Conservation (phyloP, 192 early-diverging fungal genomes). For the Phlyctochytrium arcticum region DNA sequence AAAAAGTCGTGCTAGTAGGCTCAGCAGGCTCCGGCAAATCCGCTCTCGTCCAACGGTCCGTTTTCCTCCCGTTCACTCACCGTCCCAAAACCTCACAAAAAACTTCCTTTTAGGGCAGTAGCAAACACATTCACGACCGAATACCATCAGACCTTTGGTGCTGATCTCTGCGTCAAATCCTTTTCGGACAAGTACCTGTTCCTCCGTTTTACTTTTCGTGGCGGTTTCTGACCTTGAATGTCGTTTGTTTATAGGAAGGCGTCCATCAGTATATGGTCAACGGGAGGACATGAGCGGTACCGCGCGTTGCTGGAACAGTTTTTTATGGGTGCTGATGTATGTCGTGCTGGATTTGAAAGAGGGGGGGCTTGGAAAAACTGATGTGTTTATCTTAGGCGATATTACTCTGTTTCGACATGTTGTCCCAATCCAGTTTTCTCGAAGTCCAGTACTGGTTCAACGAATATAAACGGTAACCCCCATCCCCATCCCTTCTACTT, state of each 20-base stretch:
- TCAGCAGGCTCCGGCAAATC: conserved; percentile 45
- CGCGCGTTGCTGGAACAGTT: conserved; percentile 50
- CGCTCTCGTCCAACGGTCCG: conserved; percentile 41
- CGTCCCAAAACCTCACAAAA: conserved; percentile 2
- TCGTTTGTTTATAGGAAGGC: too few relatives aligned
- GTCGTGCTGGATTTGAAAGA: too few relatives aligned
- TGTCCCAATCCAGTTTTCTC: conserved; percentile 41
- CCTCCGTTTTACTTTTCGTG: background rate
- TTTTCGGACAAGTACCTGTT: conserved; percentile 32
- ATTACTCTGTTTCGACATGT: conserved; percentile 52
- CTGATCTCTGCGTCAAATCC: conserved; percentile 46
- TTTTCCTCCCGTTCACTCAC: background rate
- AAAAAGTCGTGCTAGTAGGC: conserved; percentile 48
- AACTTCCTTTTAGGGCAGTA: conserved; percentile 27
- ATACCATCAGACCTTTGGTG: conserved; percentile 54
- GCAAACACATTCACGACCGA: conserved; percentile 41
- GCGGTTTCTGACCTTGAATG: too few relatives aligned
- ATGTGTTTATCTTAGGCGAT: conserved; percentile 25
- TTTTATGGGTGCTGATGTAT: conserved; percentile 39
- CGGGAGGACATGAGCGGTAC: conserved; percentile 55
- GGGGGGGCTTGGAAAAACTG: background rate
- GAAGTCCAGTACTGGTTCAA: conserved; percentile 58
- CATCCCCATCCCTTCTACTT: too few relatives aligned
- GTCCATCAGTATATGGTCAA: conserved; percentile 48
- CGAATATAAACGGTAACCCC: conserved; percentile 49